phyloP scores from a whole-genome alignment of 768 basidiomycete genomes.

The Scleroderma bovista region DNA sequence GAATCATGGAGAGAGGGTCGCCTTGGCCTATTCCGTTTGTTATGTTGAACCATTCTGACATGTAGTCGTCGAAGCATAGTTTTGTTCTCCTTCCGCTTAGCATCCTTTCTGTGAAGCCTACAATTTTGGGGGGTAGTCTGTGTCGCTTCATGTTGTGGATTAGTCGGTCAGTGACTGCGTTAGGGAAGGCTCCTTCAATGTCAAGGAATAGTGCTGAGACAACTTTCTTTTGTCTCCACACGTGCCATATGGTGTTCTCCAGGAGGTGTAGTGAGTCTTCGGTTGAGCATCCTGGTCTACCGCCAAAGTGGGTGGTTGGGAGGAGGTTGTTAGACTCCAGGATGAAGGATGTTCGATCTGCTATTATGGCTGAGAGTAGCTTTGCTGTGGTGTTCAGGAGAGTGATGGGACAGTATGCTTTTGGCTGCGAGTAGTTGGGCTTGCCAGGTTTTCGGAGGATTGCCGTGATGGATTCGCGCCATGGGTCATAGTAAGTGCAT shows the following conservation, averaged over 20 bases:
- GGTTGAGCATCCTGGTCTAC: conserved; percentile 33
- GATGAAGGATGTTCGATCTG: conserved; percentile 18
- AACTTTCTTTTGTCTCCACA: conserved; percentile 32
- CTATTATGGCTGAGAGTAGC: conserved; percentile 17
- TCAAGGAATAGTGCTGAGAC: conserved; percentile 36
- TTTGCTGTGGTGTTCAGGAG: conserved; percentile 32
- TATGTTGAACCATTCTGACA: not conserved
- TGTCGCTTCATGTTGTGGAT: conserved; percentile 24
- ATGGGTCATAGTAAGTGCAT: no score
- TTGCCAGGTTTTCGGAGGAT: conserved; percentile 29
- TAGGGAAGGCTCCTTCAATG: conserved; percentile 41
- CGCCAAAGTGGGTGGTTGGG: conserved; percentile 34
- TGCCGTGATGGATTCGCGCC: no score
- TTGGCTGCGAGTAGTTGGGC: conserved; percentile 26
- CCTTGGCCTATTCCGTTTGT: not conserved
- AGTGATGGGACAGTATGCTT: conserved; percentile 34
- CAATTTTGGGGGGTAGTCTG: not conserved
- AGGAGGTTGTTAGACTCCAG: conserved; percentile 29
- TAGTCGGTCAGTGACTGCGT: conserved; percentile 26
- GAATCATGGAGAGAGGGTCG: not conserved
- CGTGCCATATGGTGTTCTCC: conserved; percentile 29
- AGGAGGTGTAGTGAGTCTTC: conserved; percentile 32
- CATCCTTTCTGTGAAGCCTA: not conserved
- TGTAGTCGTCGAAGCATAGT: not conserved
- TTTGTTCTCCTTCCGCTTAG: not conserved